Evolutionary conservation across 345 rosid genomes (phyloP).

Genomic region (Turnera subulata): DNA sequence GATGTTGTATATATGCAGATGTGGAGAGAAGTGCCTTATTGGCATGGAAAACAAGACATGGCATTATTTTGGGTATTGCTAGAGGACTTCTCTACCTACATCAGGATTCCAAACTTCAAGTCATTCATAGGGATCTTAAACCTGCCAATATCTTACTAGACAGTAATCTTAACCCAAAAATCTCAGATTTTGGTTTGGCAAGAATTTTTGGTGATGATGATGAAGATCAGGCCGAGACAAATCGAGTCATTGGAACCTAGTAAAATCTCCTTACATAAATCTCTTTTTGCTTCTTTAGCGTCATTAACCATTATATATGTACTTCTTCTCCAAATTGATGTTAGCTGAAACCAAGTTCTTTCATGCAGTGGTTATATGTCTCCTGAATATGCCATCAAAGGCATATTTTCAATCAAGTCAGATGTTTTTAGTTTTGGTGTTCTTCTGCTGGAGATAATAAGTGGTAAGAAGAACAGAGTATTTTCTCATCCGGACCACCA

Average conservation of each 20-base stretch:
- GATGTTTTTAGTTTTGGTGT: conserved; percentile 5
- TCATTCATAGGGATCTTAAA: conserved; percentile 4
- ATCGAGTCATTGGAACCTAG: not conserved
- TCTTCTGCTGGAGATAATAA: not conserved
- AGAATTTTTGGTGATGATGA: conserved; percentile 4
- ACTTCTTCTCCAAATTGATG: no score
- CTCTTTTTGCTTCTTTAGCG: not conserved
- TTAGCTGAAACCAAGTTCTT: not conserved
- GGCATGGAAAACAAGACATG: not conserved
- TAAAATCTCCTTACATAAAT: not conserved
- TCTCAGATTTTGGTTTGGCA: conserved; percentile 9
- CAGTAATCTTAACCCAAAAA: conserved; percentile 2
- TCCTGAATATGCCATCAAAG: not conserved
- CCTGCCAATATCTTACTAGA: conserved; percentile 2
- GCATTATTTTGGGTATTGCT: conserved; percentile 2
- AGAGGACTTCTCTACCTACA: conserved; percentile 11
- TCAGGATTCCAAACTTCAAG: conserved; percentile 1
- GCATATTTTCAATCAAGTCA: not conserved
- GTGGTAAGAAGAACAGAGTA: not conserved
- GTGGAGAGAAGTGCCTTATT: not conserved
- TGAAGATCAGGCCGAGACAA: conserved; percentile 1
- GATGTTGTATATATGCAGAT: no score
- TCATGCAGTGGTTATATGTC: conserved; percentile 1
- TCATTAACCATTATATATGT: no score
- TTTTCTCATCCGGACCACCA: not conserved